Base-by-base conservation (phyloP, 495 filamentous ascomycete genomes). In the Hypoxylon intermedium region DNA sequence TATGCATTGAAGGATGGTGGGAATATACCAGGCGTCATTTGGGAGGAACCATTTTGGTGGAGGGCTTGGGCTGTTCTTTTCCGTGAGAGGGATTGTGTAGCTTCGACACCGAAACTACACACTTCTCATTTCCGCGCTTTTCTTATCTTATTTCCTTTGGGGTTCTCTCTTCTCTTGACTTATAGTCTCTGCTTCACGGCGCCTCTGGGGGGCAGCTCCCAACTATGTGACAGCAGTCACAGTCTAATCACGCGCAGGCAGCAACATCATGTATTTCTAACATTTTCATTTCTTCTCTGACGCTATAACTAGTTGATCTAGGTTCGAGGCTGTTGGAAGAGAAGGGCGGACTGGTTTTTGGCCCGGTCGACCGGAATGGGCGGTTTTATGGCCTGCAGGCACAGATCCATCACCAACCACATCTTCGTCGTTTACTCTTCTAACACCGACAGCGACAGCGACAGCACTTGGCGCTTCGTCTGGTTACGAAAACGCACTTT, bases 11-110 rank as follows among this genome's bases (percentile, higher is more conserved):
- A 42, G 62, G 28, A 43, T 15, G 51, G 20, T 19, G 16, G 62
- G 56, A 42, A 56, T 56, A 65, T 65, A 65, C 62, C 56, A 65
- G 62, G 62, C 56, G 62, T 57, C 53, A 40, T 48, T 60, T 45
- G 24, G 51, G 47, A 53, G 52, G 46, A 57, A 41, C 43, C 16
- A 46, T 46, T 33, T n/a, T 37, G 20, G 28, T 52, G 28, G n/a
- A 31, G 19, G 53, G 12, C 4, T 42, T 42, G 13, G 2, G 40
- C 43, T 18, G 26, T 40, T 19, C n/a, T 42, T 65, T 55, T 53
- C 53, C 48, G 47, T 45, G 40, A 41, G 12, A 34, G 46, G 26
- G 20, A 19, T 38, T 48, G 28, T 40, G 24, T 54, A 38, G 16
- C 47, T 55, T 51, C 19, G 20, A 23, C 16, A 30, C n/a, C 13